Evolutionary conservation across 257 asterid genomes (phyloP).

Genomic region (Coffea canephora): DNA sequence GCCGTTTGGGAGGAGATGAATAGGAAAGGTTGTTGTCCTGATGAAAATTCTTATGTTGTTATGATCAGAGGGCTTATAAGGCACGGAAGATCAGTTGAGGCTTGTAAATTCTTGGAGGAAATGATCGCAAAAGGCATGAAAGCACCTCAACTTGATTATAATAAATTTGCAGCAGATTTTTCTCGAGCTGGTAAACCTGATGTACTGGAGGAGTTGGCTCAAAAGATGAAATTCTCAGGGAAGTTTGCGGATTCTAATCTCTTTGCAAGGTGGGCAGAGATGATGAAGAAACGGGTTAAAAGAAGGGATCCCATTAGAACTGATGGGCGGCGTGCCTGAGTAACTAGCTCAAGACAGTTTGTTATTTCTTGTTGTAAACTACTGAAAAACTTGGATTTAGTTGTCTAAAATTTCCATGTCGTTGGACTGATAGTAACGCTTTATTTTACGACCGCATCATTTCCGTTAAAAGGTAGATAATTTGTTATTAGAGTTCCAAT

Average conservation of each 20-base stretch:
- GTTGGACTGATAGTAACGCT: not conserved
- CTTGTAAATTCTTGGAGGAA: conserved; percentile 66
- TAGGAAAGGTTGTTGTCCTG: conserved; percentile 75
- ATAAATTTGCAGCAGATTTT: conserved; percentile 56
- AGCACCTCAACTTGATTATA: conserved; percentile 68
- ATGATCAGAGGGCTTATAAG: conserved; percentile 73
- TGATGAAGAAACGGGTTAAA: conserved; percentile 41
- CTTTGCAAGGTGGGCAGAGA: conserved; percentile 52
- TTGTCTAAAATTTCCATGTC: not conserved
- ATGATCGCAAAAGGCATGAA: conserved; percentile 89
- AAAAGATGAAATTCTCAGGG: conserved; percentile 55
- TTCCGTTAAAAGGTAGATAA: not conserved
- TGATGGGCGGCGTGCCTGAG: not conserved
- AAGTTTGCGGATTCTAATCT: conserved; percentile 52
- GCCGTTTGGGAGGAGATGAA: conserved; percentile 94
- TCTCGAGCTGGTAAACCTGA: conserved; percentile 49
- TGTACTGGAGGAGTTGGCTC: conserved; percentile 53
- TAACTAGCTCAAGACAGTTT: not conserved
- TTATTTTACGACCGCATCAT: not conserved
- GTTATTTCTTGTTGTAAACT: not conserved
- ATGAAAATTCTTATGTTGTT: conserved; percentile 76
- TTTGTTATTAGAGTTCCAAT: not conserved
- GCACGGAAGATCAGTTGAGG: conserved; percentile 67
- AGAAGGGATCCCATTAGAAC: conserved; percentile 15
- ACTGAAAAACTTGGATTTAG: not conserved